A percentile compares a stretch with the other conserved stretches of the same genome.
phyloP scores from a whole-genome alignment of 2,329 filamentous ascomycete species.

The Fusarium sp. region DNA sequence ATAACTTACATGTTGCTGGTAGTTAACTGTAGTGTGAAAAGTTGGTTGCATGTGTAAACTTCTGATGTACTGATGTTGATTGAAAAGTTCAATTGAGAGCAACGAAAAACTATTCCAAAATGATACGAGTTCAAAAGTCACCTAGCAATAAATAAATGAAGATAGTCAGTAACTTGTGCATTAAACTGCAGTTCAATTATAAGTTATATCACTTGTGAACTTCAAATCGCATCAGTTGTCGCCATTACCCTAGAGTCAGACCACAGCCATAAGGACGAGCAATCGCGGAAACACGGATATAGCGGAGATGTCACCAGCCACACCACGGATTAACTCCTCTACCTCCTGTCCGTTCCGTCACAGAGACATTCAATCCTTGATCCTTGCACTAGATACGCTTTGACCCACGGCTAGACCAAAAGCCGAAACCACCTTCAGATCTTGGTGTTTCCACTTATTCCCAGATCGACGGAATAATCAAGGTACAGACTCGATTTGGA shows the following conservation, averaged over 20 bases:
- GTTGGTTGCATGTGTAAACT: too few relatives aligned
- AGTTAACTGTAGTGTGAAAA: too few relatives aligned
- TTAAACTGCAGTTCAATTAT: too few relatives aligned
- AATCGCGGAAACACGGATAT: background rate
- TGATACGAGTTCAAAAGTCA: too few relatives aligned
- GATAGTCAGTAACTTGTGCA: too few relatives aligned
- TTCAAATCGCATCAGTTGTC: background rate
- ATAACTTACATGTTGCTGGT: background rate
- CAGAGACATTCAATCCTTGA: background rate
- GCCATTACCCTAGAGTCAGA: background rate
- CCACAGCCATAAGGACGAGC: background rate
- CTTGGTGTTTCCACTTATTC: background rate
- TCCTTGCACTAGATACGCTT: background rate
- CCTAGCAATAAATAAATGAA: too few relatives aligned
- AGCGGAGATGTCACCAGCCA: background rate
- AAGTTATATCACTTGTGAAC: background rate
- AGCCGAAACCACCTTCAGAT: background rate
- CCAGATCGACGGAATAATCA: background rate
- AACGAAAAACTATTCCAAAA: too few relatives aligned
- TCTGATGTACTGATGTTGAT: too few relatives aligned
- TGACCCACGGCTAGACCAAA: background rate
- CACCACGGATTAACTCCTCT: background rate
- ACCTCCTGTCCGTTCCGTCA: background rate
- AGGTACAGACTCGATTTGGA: background rate
- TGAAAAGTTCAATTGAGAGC: too few relatives aligned